Evolutionary conservation across 1,139 yeast genomes (phyloP), one percentile per base, ranked within the genome.

Genomic region (Pneumocystis carinii): DNA sequence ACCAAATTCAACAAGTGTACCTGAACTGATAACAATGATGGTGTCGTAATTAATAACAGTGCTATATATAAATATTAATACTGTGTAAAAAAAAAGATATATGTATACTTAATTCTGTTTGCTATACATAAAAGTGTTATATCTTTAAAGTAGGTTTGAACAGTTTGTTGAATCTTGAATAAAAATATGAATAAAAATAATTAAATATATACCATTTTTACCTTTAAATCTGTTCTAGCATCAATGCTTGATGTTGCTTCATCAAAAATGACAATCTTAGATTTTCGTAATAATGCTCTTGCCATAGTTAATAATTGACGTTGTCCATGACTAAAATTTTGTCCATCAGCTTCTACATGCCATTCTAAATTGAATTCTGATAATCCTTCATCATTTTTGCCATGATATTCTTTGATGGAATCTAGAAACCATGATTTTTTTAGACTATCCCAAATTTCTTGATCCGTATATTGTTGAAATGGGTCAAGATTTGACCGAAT

Each of bases 211-310:
- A 3, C 3, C 2, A 48, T 24, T 24, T 48, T 24, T 24, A 48
- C 55, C 14, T 48, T 81, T 69, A 85, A 78, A 74, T 92, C 98
- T 1, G 98, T 92, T 71, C 90, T 95, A 39, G 90, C 96, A 74
- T 92, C 98, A 62, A 92, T 96, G 1, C 96, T 96, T 1, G 97
- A 97, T 3, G 97, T 90, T 15, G 97, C 97, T 75, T 92, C 98
- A 74, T 92, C 98, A 69, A 90, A 77, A 8, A 90, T 88, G 67
- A 90, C 78, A 61, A 90, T 82, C 68, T 84, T 84, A 4, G 95
- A 84, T 35, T 88, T 86, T 62, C 87, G 85, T 69, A 89, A 78
- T 68, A 90, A 76, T 0, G 96, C 96, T 70, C 97, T 80, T 0
- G 96, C 95, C 67, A 90, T 79, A 74, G 96, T 89, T 84, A 90